Conservation (phyloP, 371 early-diverging fungal genomes). For the Actinomortierella wolfii region DNA sequence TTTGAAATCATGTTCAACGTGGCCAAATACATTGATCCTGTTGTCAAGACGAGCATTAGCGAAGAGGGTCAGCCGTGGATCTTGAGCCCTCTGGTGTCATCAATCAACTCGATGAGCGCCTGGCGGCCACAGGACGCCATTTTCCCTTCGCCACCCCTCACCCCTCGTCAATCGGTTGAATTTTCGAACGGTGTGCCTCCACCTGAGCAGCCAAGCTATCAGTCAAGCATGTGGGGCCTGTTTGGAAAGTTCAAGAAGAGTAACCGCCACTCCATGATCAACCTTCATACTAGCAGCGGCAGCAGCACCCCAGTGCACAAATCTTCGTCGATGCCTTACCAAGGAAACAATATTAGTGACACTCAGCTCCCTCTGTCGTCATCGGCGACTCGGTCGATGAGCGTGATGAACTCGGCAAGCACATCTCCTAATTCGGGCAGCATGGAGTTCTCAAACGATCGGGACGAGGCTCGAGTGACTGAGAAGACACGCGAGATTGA, state of each 20-base stretch:
- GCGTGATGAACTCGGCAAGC: no score
- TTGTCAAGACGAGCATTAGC: conserved; percentile 55
- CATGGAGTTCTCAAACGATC: no score
- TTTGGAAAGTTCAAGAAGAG: conserved; percentile 25
- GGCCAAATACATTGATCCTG: conserved; percentile 64
- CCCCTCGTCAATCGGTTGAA: conserved; percentile 16
- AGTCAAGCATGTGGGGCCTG: conserved; percentile 19
- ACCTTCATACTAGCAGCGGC: conserved; percentile 7
- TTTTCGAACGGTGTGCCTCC: conserved; percentile 1
- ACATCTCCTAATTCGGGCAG: no score
- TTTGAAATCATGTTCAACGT: conserved; percentile 61
- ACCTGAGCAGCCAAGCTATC: conserved; percentile 2
- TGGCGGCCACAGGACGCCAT: conserved; percentile 39
- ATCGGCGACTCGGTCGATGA: no score
- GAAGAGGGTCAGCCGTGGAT: conserved; percentile 58
- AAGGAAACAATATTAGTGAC: neutral
- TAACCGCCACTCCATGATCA: conserved; percentile 11
- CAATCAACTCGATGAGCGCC: conserved; percentile 57
- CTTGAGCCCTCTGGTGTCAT: conserved; percentile 58
- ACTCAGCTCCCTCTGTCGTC: neutral
- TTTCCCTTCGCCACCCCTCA: conserved; percentile 28
- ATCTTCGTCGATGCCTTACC: neutral
- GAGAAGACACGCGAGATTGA: neutral
- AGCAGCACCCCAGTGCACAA: conserved; percentile 12
- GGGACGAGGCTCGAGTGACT: no score